Percentiles rank a stretch among this genome's conserved stretches.
phyloP scores from a whole-genome alignment of 1,139 yeast species.

The Geotrichum bryndzae region DNA sequence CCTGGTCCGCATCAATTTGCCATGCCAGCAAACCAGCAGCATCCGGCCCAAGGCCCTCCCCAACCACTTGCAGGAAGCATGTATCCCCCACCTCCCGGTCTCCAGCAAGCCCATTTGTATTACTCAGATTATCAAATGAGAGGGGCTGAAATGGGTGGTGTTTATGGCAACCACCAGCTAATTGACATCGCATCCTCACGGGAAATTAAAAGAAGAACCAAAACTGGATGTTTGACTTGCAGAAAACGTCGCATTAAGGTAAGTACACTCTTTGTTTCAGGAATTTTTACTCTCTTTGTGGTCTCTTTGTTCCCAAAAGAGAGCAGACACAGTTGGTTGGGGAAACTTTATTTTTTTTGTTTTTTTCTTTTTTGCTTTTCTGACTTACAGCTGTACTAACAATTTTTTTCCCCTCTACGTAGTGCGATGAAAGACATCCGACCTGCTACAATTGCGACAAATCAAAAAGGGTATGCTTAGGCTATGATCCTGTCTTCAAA shows the following conservation, averaged over 20 bases:
- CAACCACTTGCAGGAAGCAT: neutral
- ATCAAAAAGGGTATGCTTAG: constrained; percentile 61
- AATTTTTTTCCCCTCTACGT: neutral
- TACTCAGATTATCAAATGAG: neutral
- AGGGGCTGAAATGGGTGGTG: neutral
- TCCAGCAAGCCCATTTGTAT: neutral
- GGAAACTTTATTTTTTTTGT: neutral
- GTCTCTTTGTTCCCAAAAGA: neutral
- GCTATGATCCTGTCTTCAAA: constrained; percentile 45
- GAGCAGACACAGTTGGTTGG: neutral
- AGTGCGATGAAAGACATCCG: constrained; percentile 71
- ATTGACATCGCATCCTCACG: constrained; percentile 12
- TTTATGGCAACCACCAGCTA: no score
- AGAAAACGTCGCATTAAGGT: constrained; percentile 54
- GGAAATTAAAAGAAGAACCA: constrained; percentile 44
- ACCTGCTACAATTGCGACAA: constrained; percentile 68
- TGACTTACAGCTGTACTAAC: neutral
- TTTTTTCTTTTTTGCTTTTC: no score
- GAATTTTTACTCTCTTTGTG: neutral
- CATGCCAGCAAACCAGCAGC: neutral
- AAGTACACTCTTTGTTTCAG: constrained; percentile 1
- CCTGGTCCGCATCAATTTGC: neutral
- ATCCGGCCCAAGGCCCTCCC: neutral
- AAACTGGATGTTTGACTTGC: constrained; percentile 74
- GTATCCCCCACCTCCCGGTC: neutral